phyloP scores from a whole-genome alignment of 2,329 filamentous ascomycete species.

The Madurella fahalii region DNA sequence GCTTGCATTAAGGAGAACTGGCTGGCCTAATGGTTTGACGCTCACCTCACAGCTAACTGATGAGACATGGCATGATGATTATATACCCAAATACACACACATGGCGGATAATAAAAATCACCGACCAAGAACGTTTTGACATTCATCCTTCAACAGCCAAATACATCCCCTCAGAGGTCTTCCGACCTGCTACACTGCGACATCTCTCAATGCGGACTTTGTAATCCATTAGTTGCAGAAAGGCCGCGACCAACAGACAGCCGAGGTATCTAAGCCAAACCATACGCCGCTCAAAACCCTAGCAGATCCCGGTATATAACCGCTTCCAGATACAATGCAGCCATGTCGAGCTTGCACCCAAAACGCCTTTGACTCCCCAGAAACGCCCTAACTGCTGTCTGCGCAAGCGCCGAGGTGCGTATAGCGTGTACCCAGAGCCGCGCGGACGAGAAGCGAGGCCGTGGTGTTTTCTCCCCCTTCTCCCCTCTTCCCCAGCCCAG shows the following conservation, averaged over 20 bases:
- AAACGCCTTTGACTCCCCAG: neutral
- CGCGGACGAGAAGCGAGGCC: neutral
- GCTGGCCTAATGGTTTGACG: no score
- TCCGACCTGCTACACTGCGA: no score
- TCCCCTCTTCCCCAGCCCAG: neutral
- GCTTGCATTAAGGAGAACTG: no score
- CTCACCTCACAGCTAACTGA: no score
- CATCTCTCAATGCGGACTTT: no score
- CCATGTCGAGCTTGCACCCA: neutral
- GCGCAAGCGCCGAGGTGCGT: neutral
- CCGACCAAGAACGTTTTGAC: no score
- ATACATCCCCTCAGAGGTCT: no score
- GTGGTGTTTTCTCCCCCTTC: neutral
- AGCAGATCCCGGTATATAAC: slow-evolving; percentile 5
- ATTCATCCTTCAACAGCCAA: no score
- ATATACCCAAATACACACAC: no score
- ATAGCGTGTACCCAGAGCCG: neutral
- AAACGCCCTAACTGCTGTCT: slow-evolving; percentile 1
- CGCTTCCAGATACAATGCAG: neutral
- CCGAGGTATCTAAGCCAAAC: slow-evolving; percentile 5
- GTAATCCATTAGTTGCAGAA: neutral
- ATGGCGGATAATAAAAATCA: no score
- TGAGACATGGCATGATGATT: no score
- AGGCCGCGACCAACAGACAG: neutral
- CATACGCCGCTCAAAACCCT: neutral